Evolutionary conservation across 2,329 filamentous ascomycete species (phyloP), one percentile per base, ranked within the genome.

Genomic region (Onygenales sp.): DNA sequence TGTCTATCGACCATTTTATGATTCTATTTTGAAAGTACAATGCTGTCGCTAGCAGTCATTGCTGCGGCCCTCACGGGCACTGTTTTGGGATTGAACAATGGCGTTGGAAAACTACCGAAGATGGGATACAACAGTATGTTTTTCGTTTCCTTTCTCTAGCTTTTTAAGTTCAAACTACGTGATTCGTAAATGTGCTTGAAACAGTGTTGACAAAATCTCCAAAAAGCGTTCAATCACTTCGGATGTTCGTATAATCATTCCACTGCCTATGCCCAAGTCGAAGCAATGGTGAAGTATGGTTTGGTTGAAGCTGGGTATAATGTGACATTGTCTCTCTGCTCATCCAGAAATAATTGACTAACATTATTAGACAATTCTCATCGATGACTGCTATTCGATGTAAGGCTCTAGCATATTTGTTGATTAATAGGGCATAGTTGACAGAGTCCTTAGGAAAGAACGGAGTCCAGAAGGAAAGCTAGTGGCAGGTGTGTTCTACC

Each of bases 61-160:
- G 43, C 43, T 13, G 41, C 33, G 9, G 38, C 42, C 32, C 5
- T 52, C 14, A 38, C 21, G 31, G 35, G 51, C 36, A 27, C 43
- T 1, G 43, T 44, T 39, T 5, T 2, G 4, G 51, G 43, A 5
- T 48, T 53, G 36, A 48, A 53, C 32, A 53, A 53, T 53, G 51
- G 51, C 13, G 51, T 53, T 13, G 51, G 51, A 21, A 53, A 53
- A 14, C 14, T 48, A 14, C 51, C 51, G 7, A 53, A 53, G 27
- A 49, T 53, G 51, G 51, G 51, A 8, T 53, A 48, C 14, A 48
- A 53, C 43, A 53, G 51, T 53, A 50, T 17, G 51, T 21, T 27
- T 51, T 51, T 31, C 10, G 17, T 17, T 39, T 39, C 17, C 13
- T 42, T 27, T 33, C 10, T n/a, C 13, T 39, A 7, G 3, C 3